phyloP scores from a whole-genome alignment of 768 basidiomycete genomes.

The Amylocystis lapponica region DNA sequence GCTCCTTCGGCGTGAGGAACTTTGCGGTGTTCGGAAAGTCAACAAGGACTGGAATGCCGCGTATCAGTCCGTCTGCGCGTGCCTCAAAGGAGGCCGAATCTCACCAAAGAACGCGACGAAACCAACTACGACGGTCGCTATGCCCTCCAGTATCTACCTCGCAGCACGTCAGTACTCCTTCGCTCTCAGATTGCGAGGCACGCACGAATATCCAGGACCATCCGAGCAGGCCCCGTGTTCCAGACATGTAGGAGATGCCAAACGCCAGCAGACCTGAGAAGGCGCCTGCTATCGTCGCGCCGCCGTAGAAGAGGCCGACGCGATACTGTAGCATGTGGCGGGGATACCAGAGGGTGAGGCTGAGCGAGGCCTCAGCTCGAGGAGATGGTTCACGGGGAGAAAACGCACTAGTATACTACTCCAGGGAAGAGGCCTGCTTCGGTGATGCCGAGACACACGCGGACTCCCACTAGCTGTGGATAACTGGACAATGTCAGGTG shows the following conservation, averaged over 20 bases:
- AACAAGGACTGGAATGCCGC: slow-evolving; percentile 39
- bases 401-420: slow-evolving; percentile 58
- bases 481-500: slow-evolving; percentile 34
- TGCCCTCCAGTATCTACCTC: slow-evolving; percentile 55
- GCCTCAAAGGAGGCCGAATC: slow-evolving; percentile 2
- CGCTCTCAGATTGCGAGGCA: neutral
- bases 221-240: slow-evolving; percentile 21
- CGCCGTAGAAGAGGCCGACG: slow-evolving; percentile 23
- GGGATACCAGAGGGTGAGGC: slow-evolving; percentile 23
- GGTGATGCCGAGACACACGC: slow-evolving; percentile 55
- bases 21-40: slow-evolving; percentile 55
- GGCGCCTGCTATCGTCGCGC: slow-evolving; percentile 20
- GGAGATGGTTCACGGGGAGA: neutral
- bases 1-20: slow-evolving; percentile 59
- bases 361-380: neutral
- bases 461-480: slow-evolving; percentile 51
- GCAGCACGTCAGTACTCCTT: neutral
- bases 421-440: slow-evolving; percentile 74
- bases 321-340: slow-evolving; percentile 24
- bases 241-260: slow-evolving; percentile 31
- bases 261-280: slow-evolving; percentile 29
- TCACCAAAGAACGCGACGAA: slow-evolving; percentile 46
- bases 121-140: slow-evolving; percentile 52
- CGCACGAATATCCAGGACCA: slow-evolving; percentile 31
- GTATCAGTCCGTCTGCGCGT: neutral